Base-by-base conservation (phyloP, 148 eudicot genomes). In the Mesembryanthemum crystallinum region DNA sequence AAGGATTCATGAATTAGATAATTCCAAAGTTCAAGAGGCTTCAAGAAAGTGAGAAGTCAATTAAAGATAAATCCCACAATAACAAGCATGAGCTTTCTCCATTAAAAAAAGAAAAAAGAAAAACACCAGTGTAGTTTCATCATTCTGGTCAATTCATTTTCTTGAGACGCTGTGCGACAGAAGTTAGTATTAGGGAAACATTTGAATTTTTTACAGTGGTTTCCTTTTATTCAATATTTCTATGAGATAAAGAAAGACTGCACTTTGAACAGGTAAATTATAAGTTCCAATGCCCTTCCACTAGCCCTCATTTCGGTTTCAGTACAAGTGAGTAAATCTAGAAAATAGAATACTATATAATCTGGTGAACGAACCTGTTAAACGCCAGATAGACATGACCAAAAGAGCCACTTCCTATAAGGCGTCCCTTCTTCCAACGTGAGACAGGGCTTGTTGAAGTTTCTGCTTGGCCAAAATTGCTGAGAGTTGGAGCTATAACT, bases 391-490 rank as follows among this genome's bases (percentile, higher is more conserved):
- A 88, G 24, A 88, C 92, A 64, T 80, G 84, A 32, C 92, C 92
- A 80, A 83, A 88, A 21, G 88, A 81, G 74, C 92, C 92, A 62
- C 88, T 76, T 45, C 89, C 92, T 25, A 88, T 72, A 60, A 85
- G 76, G 13, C 80, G 77, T 5, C 92, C 92, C 81, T 88, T 88
- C 79, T 85, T 86, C 89, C 89, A 88, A 2, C 83, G 81, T 0
- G 92, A 88, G 60, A 85, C 87, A 75, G 86, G 90, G 81, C 88
- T 89, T 25, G 78, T 65, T 45, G 87, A 81, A 83, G 78, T 87
- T 37, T 87, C 98, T 23, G 84, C 82, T 59, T 88, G 88, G 74
- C 87, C 89, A 43, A 88, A 87, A 68, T 89, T 86, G 75, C 90
- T 81, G 35, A 84, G 82, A 25, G 89, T 81, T 33, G 93, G 93